Conservation (phyloP, 208 protist species). For the Entamoeba invadens region DNA sequence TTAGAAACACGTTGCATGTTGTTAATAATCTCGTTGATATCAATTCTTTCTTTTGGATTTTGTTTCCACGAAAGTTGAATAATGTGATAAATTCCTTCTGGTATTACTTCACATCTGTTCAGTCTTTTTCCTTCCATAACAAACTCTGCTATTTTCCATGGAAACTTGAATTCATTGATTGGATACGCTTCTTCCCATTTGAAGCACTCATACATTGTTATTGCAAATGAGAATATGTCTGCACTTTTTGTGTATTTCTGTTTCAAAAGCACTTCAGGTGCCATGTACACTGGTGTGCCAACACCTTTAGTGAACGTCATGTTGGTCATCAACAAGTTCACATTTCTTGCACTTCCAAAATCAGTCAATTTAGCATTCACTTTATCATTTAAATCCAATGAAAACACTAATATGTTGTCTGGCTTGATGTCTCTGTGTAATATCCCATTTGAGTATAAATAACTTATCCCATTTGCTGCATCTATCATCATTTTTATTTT, state of each 20-base stretch:
- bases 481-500: neutral
- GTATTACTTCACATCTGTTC: neutral
- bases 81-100: neutral
- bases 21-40: too few species aligned
- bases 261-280: conserved; percentile 35
- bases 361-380: conserved; percentile 12
- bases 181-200: conserved; percentile 20
- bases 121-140: neutral
- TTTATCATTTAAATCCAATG: neutral
- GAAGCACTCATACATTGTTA: conserved; percentile 39
- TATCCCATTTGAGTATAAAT: neutral
- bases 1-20: too few species aligned
- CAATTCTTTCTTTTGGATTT: neutral
- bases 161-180: neutral
- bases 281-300: conserved; percentile 30
- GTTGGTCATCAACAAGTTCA: neutral
- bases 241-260: conserved; percentile 29
- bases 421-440: conserved; percentile 15
- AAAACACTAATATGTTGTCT: conserved; percentile 6
- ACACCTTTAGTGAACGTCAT: neutral
- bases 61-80: conserved; percentile 1
- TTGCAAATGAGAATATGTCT: conserved; percentile 45
- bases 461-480: neutral
- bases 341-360: conserved; percentile 4
- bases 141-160: neutral